Evolutionary conservation across 2,329 filamentous ascomycete genomes (phyloP).

Genomic region (Neoscytalidium dimidiatum): DNA sequence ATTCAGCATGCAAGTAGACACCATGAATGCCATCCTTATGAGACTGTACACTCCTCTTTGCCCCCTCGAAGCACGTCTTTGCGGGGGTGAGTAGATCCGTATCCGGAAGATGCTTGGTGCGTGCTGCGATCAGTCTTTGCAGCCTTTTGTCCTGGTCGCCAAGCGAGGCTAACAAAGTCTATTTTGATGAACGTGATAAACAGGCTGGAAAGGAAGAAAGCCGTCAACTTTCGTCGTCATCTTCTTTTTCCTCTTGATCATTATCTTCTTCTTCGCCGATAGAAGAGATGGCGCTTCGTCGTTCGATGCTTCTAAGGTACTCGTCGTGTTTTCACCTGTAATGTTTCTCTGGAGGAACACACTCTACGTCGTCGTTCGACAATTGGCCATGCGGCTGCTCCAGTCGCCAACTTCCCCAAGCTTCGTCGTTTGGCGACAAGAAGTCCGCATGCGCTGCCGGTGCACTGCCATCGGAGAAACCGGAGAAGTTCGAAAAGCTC

Average conservation of each 20-base stretch:
- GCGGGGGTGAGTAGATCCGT: neutral
- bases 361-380: neutral
- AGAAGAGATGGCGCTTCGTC: no score
- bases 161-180: slow-evolving; percentile 3
- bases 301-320: neutral
- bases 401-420: neutral
- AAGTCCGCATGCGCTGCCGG: neutral
- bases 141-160: neutral
- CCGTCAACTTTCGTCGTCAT: neutral
- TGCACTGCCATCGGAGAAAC: neutral
- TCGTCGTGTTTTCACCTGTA: neutral
- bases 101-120: neutral
- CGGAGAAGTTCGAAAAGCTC: slow-evolving; percentile 9
- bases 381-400: slow-evolving; percentile 4
- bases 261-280: no score
- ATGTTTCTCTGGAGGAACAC: neutral
- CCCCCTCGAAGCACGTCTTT: neutral
- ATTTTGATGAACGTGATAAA: slow-evolving; percentile 3
- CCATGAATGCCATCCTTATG: neutral
- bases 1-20: no score
- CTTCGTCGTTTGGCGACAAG: neutral
- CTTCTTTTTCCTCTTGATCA: no score
- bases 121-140: neutral
- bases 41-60: neutral
- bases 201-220: neutral